A percentile compares a stretch with the other conserved stretches of the same genome.
Conservation (phyloP, 371 early-diverging fungal genomes). For the Mucor sp. region DNA sequence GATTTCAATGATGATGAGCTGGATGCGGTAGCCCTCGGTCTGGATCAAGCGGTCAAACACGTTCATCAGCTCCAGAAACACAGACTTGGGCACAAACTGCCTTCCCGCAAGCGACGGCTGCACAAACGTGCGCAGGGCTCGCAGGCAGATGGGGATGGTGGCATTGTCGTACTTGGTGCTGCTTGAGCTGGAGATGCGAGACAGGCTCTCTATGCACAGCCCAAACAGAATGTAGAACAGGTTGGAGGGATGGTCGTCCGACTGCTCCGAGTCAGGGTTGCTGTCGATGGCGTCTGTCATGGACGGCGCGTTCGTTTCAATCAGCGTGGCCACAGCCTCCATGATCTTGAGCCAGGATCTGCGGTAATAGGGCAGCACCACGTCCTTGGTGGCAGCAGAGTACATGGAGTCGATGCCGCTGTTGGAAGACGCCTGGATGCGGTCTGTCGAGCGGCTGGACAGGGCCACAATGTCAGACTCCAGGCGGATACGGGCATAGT, state of each 20-base stretch:
- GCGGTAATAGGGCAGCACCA: conserved; percentile 61
- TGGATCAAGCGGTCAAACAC: conserved; percentile 66
- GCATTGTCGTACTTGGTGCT: conserved; percentile 34
- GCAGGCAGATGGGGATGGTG: conserved; percentile 41
- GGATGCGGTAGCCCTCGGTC: conserved; percentile 52
- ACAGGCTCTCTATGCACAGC: conserved; percentile 65
- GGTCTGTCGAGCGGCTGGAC: conserved; percentile 39
- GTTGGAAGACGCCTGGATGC: conserved; percentile 45
- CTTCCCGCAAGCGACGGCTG: conserved; percentile 45
- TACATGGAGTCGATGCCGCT: conserved; percentile 56
- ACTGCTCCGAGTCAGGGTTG: conserved; percentile 36
- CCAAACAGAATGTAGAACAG: conserved; percentile 65
- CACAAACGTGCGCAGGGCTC: conserved; percentile 44
- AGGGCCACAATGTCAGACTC: conserved; percentile 59
- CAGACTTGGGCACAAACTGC: conserved; percentile 48
- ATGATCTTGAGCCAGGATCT: conserved; percentile 59
- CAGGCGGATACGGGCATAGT: conserved; percentile 61
- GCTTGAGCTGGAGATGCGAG: conserved; percentile 47
- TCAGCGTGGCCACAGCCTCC: conserved; percentile 56
- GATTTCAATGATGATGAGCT: conserved; percentile 50
- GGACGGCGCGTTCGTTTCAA: conserved; percentile 43
- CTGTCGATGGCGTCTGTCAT: conserved; percentile 45
- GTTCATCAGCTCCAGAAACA: conserved; percentile 64
- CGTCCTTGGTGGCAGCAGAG: conserved; percentile 55
- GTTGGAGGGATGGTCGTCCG: conserved; percentile 39